Conservation (phyloP, 805 yeast species). For the Saccharomycopsis sp. region DNA sequence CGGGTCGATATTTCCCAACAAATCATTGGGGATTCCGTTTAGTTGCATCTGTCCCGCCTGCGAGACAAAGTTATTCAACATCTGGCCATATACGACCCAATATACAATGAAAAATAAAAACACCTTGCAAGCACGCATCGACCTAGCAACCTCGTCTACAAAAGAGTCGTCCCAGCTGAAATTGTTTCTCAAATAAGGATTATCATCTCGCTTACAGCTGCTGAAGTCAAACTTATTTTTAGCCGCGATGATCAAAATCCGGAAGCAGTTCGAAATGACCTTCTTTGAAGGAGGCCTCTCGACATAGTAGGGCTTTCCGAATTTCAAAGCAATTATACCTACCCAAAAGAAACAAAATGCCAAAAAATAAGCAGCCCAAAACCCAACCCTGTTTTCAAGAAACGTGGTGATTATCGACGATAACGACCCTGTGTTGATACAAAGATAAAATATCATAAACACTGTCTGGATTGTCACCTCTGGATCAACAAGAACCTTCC, state of each 20-base stretch:
- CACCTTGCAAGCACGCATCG: conserved; percentile 66
- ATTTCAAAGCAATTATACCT: conserved; percentile 44
- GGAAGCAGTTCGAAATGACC: conserved; percentile 49
- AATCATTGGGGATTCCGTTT: conserved; percentile 76
- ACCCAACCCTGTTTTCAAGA: conserved; percentile 57
- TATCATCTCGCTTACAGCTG: conserved; percentile 39
- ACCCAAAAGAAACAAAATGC: conserved; percentile 65
- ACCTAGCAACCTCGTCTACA: conserved; percentile 64
- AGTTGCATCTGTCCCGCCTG: conserved; percentile 70
- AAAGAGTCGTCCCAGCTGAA: conserved; percentile 60
- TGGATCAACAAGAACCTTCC: conserved; percentile 63
- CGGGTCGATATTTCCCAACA: conserved; percentile 70
- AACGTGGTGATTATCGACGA: conserved; percentile 73
- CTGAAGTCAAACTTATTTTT: conserved; percentile 44
- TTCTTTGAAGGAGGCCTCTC: conserved; percentile 57
- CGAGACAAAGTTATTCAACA: conserved; percentile 63
- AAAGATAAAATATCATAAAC: conserved; percentile 68
- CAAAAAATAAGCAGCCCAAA: conserved; percentile 68
- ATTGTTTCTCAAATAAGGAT: conserved; percentile 36
- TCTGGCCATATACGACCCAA: conserved; percentile 68
- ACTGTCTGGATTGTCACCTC: conserved; percentile 64
- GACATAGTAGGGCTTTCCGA: conserved; percentile 50
- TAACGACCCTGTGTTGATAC: conserved; percentile 70
- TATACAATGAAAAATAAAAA: conserved; percentile 64
- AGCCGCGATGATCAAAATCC: conserved; percentile 36